Evolutionary conservation across 1,284 basidiomycete species (phyloP), one percentile per base, ranked within the genome.

Genomic region (Cryptococcus maquisensis): DNA sequence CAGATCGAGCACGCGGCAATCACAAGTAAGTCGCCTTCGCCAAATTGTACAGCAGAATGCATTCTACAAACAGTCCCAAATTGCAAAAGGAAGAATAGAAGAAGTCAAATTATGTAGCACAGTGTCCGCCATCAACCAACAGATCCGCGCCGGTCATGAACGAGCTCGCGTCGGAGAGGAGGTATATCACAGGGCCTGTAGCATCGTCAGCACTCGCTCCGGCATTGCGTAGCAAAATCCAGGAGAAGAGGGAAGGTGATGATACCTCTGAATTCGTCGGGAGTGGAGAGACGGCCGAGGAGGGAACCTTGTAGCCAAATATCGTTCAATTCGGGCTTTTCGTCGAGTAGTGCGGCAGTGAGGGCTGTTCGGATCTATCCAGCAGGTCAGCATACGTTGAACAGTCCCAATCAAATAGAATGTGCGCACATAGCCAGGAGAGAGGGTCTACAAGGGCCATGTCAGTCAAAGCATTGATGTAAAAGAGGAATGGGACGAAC

Each of bases 311-410:
- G 18, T 4, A 61, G 52, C 69, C 71, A 72, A 24, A 62, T 58
- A 38, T 68, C 60, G 15, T 64, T 52, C 13, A 70, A 53, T 21
- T 68, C 62, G 1, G 71, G 69, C 37, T 62, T 54, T 18, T 67
- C 52, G 16, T 57, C 61, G 20, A 74, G 61, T 16, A 66, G 59
- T 10, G 54, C 60, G 9, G 60, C 65, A 1, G 71, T 73, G 52
- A 73, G 61, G 8, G 65, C 66, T 12, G 87, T 88, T 63, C 85
- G 84, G 39, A 88, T 88, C 69, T 88, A 80, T 3, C 23, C 20
- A 40, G 21, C 26, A 16, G 7, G 32, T 38, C 40, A 39, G 44
- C 32, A 86, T 5, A 84, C 24, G 32, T 48, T 9, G n/a, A 12
- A 36, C 16, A 16, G 10, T 20, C 46, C 42, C n/a, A n/a, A 24